Base-by-base conservation (phyloP, 2,329 filamentous ascomycete genomes). In the Cladophialophora exuberans region DNA sequence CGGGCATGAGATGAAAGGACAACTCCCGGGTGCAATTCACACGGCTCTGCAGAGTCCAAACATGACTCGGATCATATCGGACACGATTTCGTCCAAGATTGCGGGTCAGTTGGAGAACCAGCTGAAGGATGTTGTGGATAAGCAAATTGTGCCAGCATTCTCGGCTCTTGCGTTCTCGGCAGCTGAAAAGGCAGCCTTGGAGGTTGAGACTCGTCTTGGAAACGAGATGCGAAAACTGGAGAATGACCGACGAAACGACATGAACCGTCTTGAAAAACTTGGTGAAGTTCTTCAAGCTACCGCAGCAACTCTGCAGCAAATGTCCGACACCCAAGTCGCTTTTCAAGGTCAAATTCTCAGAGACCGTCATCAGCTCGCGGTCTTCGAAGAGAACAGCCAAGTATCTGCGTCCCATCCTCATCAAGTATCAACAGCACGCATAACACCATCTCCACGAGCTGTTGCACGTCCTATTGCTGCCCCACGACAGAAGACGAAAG, bases 31-130 rank as follows among this genome's bases (percentile, higher is more conserved):
- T 57, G 81, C 84, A 7, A 76, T 95, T 54, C 75, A 78, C 42
- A 82, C 84, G 61, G 83, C 88, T 18, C 72, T 97, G 49, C 86
- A 89, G 66, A 88, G 87, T 61, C 84, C 85, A 9, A 86, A 92
- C 44, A 78, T 94, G 33, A 76, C 90, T 60, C 87, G 87, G 65
- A 75, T 81, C 5, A 83, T 97, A 51, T 82, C 87, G 3, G 89
- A 95, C 49, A 82, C 85, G 46, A 81, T 96, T 28, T 79, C 84
- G 2, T 82, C 83, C 61, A 84, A 82, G 44, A 80, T 96, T 25
- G 76, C 83, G 3, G 74, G 82, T 38, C 84, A 83, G 51, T 78
- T 96, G 23, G 88, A 96, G 65, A 79, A 83, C 52, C 85, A 89
- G 53, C 78, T 95, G 44, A 72, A 81, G 11, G 77, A 79, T 30